A percentile compares a stretch with the other conserved stretches of the same genome.
These are phyloP conservation scores for Phytophthora melonis DNA, from an alignment of 352 stramenopile species.

Conservation along the genomic window DNA sequence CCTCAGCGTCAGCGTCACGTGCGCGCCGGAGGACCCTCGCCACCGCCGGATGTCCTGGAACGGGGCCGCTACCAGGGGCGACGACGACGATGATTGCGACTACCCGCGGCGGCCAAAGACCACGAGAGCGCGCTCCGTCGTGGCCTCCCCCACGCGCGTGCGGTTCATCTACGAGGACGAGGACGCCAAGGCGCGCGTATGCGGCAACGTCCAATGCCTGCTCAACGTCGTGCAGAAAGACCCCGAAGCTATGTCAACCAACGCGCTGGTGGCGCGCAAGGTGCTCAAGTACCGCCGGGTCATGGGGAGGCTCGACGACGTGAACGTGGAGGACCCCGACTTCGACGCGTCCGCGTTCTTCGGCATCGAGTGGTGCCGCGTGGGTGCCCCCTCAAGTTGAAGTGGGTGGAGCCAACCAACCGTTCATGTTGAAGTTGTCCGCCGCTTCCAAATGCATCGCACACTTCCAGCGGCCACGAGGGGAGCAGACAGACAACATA, in stretches of 20 bases:
- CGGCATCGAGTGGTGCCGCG: conserved; percentile 51
- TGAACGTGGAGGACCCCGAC: conserved; percentile 43
- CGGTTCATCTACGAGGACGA: conserved; percentile 53
- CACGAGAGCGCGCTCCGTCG: not conserved
- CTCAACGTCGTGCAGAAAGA: conserved; percentile 49
- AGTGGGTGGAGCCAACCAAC: conserved; percentile 1
- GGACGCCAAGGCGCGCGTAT: conserved; percentile 45
- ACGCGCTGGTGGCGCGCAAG: conserved; percentile 46
- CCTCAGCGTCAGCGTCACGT: conserved; percentile 33
- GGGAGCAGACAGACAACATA: not conserved
- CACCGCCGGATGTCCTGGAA: conserved; percentile 38
- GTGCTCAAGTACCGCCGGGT: conserved; percentile 51
- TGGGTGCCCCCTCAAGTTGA: conserved; percentile 37
- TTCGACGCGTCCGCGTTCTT: conserved; percentile 57
- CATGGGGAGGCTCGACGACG: conserved; percentile 41
- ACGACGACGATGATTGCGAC: conserved; percentile 17
- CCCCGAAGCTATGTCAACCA: conserved; percentile 33
- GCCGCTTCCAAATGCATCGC: not conserved
- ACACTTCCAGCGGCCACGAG: not conserved
- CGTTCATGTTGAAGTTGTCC: conserved; percentile 36
- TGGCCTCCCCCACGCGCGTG: conserved; percentile 37
- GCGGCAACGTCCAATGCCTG: conserved; percentile 44
- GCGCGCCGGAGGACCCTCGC: conserved; percentile 20
- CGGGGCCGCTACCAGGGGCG: conserved; percentile 3
- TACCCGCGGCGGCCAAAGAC: conserved; percentile 18